Evolutionary conservation across 352 stramenopile species (phyloP), one percentile per base, ranked within the genome.

Genomic region (Aphanomyces invadans): DNA sequence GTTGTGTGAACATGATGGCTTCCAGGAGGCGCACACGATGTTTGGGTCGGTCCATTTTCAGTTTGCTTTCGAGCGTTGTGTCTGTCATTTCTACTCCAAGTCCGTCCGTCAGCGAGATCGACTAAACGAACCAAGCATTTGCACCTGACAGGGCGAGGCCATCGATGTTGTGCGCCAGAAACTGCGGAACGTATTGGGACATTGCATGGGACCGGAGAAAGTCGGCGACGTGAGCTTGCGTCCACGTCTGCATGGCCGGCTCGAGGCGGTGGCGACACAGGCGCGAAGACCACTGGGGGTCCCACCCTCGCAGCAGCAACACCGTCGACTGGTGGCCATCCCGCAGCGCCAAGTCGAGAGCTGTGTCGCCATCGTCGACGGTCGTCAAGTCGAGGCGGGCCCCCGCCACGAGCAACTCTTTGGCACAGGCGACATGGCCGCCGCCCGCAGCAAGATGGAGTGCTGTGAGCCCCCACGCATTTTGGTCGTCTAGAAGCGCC

Each of bases 11-110:
- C 26, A 49, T 12, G 2, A 67, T 45, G 10, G 60, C 60, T 44
- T 67, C 60, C 1, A 67, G 25, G 5, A 67, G 45, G 25, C 60
- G 60, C 11, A 67, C 26, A 11, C 60, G 60, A 33, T 67, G 60
- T 10, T 29, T 32, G 7, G 49, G 5, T 28, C 60, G 60, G 31
- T 48, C 29, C 60, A 67, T 67, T 17, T 51, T 28, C 2, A 49
- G 48, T 33, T 44, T 23, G 25, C 17, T 17, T 7, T 59, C 25
- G 19, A 67, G 23, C 11, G 2, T 17, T 3, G 26, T 26, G 21
- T 67, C 60, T 10, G 59, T 65, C 28, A 65, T 23, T 21, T 65
- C 59, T 67, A n/a, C n/a, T 44, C 9, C 10, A 28, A 10, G 23
- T 25, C 26, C 19, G 17, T 51, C 12, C 2, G 11, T 26, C 39